These are phyloP conservation scores for Metschnikowia shivogae DNA, from an alignment of 805 yeast genomes.

Conservation along the genomic window DNA sequence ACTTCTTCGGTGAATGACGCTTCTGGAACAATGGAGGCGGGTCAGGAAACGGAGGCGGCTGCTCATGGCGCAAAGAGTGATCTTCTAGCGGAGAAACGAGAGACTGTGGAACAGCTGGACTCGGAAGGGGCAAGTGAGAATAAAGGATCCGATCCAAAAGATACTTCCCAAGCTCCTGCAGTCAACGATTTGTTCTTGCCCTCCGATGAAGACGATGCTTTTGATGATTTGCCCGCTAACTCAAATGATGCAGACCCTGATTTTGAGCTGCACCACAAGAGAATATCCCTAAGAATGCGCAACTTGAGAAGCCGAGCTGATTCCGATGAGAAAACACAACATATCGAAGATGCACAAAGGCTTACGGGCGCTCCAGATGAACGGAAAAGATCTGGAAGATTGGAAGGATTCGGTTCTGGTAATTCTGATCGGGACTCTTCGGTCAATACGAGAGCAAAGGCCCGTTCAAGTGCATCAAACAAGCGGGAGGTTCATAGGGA, in stretches of 20 bases:
- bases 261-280: slow-evolving; percentile 8
- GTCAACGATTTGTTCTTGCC: slow-evolving; percentile 12
- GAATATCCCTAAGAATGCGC: not conserved
- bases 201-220: slow-evolving; percentile 11
- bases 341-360: not conserved
- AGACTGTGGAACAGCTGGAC: slow-evolving; percentile 3
- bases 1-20: too few species aligned
- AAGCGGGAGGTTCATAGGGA: not conserved
- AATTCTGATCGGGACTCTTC: too few species aligned
- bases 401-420: too few species aligned
- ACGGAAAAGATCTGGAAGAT: not conserved
- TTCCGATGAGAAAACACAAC: not conserved
- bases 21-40: too few species aligned
- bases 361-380: not conserved
- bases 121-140: not conserved
- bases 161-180: slow-evolving; percentile 1
- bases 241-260: slow-evolving; percentile 10
- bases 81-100: not conserved
- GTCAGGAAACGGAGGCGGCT: too few species aligned
- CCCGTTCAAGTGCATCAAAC: too few species aligned
- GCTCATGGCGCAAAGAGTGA: too few species aligned
- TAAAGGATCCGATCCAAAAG: not conserved
- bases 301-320: slow-evolving; percentile 1
- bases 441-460: too few species aligned
- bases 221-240: slow-evolving; percentile 12